phyloP scores from a whole-genome alignment of 371 early-diverging fungal species.

The Mucor piriformis region DNA sequence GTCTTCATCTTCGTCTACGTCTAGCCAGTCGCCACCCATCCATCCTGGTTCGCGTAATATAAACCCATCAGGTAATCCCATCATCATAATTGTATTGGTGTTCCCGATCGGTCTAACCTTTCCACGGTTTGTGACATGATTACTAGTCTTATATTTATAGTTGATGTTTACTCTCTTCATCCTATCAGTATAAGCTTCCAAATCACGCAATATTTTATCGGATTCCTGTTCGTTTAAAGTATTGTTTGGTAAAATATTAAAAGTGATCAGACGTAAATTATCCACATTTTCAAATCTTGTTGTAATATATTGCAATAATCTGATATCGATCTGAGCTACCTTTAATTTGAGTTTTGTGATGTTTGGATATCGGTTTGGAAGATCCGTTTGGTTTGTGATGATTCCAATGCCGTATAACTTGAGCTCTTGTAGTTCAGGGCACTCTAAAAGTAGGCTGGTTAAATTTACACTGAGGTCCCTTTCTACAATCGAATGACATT shows the following conservation, averaged over 20 bases:
- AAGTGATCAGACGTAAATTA: background rate
- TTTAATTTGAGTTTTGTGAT: slow-evolving; percentile 1
- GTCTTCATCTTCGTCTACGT: background rate
- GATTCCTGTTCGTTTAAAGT: background rate
- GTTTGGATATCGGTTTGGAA: background rate
- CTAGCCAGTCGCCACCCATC: background rate
- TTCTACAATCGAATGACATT: background rate
- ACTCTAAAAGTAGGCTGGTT: background rate
- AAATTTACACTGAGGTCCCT: background rate
- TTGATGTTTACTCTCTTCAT: too few relatives aligned
- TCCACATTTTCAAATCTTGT: background rate
- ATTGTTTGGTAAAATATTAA: background rate
- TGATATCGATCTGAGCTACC: background rate
- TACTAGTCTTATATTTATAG: too few relatives aligned
- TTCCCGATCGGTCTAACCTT: too few relatives aligned
- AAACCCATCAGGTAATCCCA: too few relatives aligned
- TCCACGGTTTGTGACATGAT: too few relatives aligned
- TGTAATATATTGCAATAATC: background rate
- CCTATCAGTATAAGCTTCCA: too few relatives aligned
- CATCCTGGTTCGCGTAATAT: background rate
- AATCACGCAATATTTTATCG: background rate
- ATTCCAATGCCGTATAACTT: slow-evolving; percentile 3
- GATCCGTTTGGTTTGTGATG: background rate
- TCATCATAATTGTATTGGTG: too few relatives aligned
- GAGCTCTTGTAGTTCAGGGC: background rate